Percentiles rank a stretch among this genome's conserved stretches.
These are phyloP conservation scores for Passiflora organensis DNA, from an alignment of 345 rosid genomes.

Conservation along the genomic window DNA sequence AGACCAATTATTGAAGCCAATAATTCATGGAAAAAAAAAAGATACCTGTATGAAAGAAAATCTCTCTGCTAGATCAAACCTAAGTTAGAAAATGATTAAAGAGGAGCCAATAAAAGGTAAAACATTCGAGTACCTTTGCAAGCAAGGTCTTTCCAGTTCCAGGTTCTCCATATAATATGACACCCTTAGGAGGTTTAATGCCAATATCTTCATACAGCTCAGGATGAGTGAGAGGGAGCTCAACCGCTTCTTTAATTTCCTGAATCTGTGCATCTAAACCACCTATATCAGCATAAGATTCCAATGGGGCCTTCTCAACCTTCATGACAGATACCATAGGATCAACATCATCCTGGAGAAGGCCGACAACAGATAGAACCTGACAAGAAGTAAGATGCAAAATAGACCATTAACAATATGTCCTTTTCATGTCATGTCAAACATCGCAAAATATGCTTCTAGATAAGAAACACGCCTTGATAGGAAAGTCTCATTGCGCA, in stretches of 20 bases:
- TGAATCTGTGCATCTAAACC: slow-evolving; percentile 35
- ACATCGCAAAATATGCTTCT: too few relatives aligned
- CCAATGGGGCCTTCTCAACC: slow-evolving; percentile 33
- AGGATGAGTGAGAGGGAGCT: slow-evolving; percentile 96
- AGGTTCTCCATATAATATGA: slow-evolving; percentile 94
- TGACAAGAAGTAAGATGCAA: background rate
- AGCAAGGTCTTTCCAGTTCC: slow-evolving; percentile 97
- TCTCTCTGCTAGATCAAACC: too few relatives aligned
- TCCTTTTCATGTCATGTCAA: too few relatives aligned
- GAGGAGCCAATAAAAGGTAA: background rate
- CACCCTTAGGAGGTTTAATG: slow-evolving; percentile 98
- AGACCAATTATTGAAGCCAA: too few relatives aligned
- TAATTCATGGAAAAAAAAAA: too few relatives aligned
- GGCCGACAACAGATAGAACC: slow-evolving; percentile 34
- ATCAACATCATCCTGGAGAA: slow-evolving; percentile 33
- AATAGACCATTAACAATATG: too few relatives aligned
- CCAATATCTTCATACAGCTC: slow-evolving; percentile 97
- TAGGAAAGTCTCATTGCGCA: too few relatives aligned
- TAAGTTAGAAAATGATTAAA: too few relatives aligned
- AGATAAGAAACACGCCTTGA: too few relatives aligned
- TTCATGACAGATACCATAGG: slow-evolving; percentile 38
- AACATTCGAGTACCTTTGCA: slow-evolving; percentile 40
- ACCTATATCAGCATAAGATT: slow-evolving; percentile 34
- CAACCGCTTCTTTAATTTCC: slow-evolving; percentile 19
- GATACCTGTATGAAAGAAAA: too few relatives aligned